These are phyloP conservation scores for Termitomyces sp. DNA, from an alignment of 768 basidiomycete genomes.

Conservation along the genomic window DNA sequence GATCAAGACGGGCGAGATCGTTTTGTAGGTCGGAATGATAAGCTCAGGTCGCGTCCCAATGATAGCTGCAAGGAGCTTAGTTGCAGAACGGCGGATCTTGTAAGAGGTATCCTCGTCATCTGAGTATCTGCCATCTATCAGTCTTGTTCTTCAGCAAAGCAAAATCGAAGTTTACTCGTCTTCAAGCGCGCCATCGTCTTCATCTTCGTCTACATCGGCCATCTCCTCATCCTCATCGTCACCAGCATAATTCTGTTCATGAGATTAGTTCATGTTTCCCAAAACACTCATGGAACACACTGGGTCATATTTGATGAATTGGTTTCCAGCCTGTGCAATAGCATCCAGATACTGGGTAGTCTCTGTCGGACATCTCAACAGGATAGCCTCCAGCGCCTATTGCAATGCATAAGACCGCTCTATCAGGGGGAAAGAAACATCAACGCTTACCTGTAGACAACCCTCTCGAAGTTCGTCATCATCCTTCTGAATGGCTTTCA, in stretches of 20 bases:
- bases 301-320: constrained; percentile 90
- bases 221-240: constrained; percentile 49
- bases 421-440: neutral
- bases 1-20: constrained; percentile 84
- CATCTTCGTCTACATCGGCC: constrained; percentile 76
- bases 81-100: constrained; percentile 92
- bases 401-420: neutral
- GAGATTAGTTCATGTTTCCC: neutral
- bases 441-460: constrained; percentile 55
- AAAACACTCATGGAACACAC: constrained; percentile 29
- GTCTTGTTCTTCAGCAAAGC: neutral
- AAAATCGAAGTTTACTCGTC: constrained; percentile 52
- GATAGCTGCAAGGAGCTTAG: constrained; percentile 81
- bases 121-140: constrained; percentile 59
- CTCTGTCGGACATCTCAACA: constrained; percentile 81
- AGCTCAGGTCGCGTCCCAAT: constrained; percentile 90
- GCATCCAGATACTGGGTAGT: constrained; percentile 63
- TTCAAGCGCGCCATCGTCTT: constrained; percentile 74
- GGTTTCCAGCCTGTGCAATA: constrained; percentile 65
- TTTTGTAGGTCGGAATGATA: constrained; percentile 70
- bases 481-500: constrained; percentile 63
- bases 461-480: constrained; percentile 85
- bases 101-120: constrained; percentile 99
- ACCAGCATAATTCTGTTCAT: constrained; percentile 44
- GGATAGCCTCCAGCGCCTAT: constrained; percentile 79